Evolutionary conservation across 2,329 filamentous ascomycete genomes (phyloP).

Genomic region (Alternaria tenuissima): DNA sequence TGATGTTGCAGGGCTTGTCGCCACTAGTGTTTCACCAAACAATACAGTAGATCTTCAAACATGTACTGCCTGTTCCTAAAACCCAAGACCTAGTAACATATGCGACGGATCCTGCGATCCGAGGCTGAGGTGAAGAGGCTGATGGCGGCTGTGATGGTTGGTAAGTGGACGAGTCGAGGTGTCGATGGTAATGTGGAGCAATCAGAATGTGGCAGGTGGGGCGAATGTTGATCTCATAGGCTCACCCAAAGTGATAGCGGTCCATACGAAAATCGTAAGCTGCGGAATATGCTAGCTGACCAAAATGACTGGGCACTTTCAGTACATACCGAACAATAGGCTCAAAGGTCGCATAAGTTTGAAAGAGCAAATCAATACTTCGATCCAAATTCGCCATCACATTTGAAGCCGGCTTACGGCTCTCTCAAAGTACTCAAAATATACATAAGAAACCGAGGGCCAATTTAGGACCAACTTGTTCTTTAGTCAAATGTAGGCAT

Average conservation of each 20-base stretch:
- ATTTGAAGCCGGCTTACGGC: too few species aligned
- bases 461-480: not conserved
- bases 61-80: conserved; percentile 16
- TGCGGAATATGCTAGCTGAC: too few species aligned
- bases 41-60: conserved; percentile 32
- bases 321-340: too few species aligned
- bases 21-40: conserved; percentile 37
- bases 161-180: conserved; percentile 11
- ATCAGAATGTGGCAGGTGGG: conserved; percentile 8
- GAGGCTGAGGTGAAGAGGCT: not conserved
- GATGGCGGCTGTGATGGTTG: not conserved
- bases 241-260: not conserved
- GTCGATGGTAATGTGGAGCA: not conserved
- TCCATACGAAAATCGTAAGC: not conserved
- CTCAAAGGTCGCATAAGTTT: too few species aligned
- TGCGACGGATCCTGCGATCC: conserved; percentile 2
- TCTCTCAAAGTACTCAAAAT: not conserved
- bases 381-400: too few species aligned
- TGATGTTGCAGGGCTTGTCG: conserved; percentile 27
- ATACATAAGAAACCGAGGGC: not conserved
- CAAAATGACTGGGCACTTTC: too few species aligned
- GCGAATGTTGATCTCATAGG: not conserved
- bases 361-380: too few species aligned
- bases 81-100: conserved; percentile 1
- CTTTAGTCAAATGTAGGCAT: not conserved